These are phyloP conservation scores for Backusella tuberculispora DNA, from an alignment of 192 early-diverging fungal genomes.

Conservation along the genomic window DNA sequence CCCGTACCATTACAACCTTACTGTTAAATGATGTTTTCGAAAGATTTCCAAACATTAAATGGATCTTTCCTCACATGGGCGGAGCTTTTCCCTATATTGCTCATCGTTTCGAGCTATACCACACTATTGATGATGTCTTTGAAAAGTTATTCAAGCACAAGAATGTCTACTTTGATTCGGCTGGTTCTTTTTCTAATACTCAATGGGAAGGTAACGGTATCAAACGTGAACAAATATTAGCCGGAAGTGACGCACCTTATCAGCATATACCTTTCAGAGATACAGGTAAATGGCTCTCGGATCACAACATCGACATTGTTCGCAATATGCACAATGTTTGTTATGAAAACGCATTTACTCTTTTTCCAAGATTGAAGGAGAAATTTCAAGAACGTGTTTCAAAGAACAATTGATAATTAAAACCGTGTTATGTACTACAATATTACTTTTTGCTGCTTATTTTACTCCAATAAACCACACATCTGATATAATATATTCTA, in stretches of 20 bases:
- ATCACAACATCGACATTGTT: neutral
- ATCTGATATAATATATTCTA: too few species aligned
- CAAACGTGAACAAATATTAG: neutral
- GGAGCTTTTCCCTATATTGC: neutral
- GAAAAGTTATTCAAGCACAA: neutral
- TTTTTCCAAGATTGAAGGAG: neutral
- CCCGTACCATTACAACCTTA: neutral
- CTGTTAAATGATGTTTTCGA: neutral
- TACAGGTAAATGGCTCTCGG: neutral
- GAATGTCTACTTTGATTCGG: neutral
- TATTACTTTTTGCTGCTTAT: too few species aligned
- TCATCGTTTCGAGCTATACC: neutral
- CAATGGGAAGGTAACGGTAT: constrained; percentile 1
- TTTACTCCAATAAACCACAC: too few species aligned
- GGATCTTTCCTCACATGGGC: neutral
- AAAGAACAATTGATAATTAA: too few species aligned
- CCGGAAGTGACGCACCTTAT: neutral
- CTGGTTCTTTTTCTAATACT: neutral
- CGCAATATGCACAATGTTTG: neutral
- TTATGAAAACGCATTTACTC: neutral
- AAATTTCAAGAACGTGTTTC: neutral
- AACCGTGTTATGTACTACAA: too few species aligned
- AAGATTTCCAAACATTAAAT: neutral
- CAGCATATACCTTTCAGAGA: neutral
- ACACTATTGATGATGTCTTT: neutral